Conservation (phyloP, 1,284 basidiomycete species). For the Rhizoctonia solani region DNA sequence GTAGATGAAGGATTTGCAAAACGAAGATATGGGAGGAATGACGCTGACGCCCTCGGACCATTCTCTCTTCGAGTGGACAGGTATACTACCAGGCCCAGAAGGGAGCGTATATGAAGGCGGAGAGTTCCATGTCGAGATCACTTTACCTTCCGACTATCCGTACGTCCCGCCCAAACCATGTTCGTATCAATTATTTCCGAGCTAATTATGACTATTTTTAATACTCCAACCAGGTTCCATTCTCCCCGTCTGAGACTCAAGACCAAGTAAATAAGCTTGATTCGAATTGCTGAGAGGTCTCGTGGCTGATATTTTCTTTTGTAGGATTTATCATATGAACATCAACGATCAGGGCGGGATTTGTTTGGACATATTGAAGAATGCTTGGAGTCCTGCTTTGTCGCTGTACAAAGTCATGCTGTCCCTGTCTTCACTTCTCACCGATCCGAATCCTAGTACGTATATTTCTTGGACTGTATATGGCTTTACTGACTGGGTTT, state of each 20-base stretch:
- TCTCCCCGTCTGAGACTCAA: constrained; percentile 78
- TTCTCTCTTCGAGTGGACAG: constrained; percentile 65
- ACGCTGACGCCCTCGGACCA: constrained; percentile 63
- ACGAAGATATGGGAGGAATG: constrained; percentile 81
- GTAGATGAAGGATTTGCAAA: constrained; percentile 73
- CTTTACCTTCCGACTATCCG: constrained; percentile 81
- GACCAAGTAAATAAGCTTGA: constrained; percentile 61
- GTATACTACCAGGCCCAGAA: constrained; percentile 79
- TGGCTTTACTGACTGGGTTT: not conserved
- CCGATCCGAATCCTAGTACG: constrained; percentile 87
- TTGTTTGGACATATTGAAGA: constrained; percentile 50
- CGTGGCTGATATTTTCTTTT: not conserved
- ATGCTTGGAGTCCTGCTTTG: constrained; percentile 88
- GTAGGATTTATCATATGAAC: constrained; percentile 91
- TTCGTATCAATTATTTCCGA: no score
- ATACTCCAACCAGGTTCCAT: constrained; percentile 63
- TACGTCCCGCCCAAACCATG: constrained; percentile 51
- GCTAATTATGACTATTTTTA: not conserved
- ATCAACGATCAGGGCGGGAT: constrained; percentile 65
- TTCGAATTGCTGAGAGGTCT: not conserved
- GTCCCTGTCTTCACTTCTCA: constrained; percentile 82
- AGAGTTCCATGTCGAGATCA: constrained; percentile 74
- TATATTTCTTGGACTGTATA: constrained; percentile 33
- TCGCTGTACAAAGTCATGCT: constrained; percentile 91
- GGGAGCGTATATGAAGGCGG: constrained; percentile 90